Evolutionary conservation across 129 eudicot genomes (phyloP).

Genomic region (Flaveria brownii): DNA sequence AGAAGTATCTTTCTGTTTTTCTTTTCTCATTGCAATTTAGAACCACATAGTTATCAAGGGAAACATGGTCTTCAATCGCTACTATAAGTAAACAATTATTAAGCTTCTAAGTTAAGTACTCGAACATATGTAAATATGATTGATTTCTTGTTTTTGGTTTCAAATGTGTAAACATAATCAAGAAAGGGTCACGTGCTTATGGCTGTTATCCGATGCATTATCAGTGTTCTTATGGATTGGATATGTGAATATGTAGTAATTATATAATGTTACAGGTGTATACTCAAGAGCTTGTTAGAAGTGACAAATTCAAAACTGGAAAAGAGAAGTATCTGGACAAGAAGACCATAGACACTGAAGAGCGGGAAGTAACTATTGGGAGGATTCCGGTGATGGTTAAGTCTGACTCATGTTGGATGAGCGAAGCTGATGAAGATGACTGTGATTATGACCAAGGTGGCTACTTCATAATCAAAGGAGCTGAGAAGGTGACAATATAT

Average conservation of each 20-base stretch:
- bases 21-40: neutral
- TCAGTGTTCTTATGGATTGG: neutral
- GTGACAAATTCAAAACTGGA: slow-evolving; percentile 91
- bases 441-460: slow-evolving; percentile 96
- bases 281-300: slow-evolving; percentile 54
- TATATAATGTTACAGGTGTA: slow-evolving; percentile 53
- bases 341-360: slow-evolving; percentile 33
- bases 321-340: slow-evolving; percentile 53
- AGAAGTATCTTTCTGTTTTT: neutral
- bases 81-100: neutral
- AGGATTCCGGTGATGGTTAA: slow-evolving; percentile 93
- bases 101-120: slow-evolving; percentile 6
- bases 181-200: neutral
- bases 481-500: slow-evolving; percentile 67
- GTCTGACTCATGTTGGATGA: slow-evolving; percentile 92
- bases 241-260: slow-evolving; percentile 21
- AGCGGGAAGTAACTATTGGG: slow-evolving; percentile 53
- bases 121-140: neutral
- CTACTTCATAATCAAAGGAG: slow-evolving; percentile 87
- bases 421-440: slow-evolving; percentile 48
- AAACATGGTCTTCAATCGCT: neutral
- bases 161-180: neutral
- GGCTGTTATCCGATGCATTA: neutral
- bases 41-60: neutral
- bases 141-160: slow-evolving; percentile 18